These are phyloP conservation scores for Hypericum perforatum DNA, from an alignment of 345 rosid species.

Conservation along the genomic window DNA sequence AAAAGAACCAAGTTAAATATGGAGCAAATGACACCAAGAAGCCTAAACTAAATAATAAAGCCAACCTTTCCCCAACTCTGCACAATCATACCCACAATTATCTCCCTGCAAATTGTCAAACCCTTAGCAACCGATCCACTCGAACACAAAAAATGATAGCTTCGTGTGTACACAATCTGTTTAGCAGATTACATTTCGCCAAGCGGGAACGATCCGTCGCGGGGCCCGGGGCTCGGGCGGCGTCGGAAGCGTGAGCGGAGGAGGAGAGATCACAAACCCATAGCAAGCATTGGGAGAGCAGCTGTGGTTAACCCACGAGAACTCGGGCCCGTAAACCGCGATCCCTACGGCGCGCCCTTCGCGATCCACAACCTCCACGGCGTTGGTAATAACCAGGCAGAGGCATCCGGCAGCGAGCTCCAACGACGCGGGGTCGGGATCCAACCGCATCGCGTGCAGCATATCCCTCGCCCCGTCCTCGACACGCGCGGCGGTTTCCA, in stretches of 20 bases:
- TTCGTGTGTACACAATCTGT: neutral
- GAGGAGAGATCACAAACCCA: conserved; percentile 35
- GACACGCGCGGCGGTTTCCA: conserved; percentile 26
- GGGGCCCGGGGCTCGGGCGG: neutral
- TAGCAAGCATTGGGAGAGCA: conserved; percentile 82
- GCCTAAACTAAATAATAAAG: neutral
- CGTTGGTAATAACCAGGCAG: conserved; percentile 60
- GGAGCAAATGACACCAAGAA: neutral
- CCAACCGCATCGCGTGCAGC: conserved; percentile 17
- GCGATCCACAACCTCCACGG: conserved; percentile 69
- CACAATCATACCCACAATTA: conserved; percentile 7
- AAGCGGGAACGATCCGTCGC: conserved; percentile 26
- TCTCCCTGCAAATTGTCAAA: conserved; percentile 28
- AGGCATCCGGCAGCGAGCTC: conserved; percentile 38
- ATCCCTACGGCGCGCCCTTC: conserved; percentile 45
- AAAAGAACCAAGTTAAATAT: neutral
- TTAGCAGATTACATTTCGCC: conserved; percentile 8
- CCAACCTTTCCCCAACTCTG: conserved; percentile 26
- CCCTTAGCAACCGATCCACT: conserved; percentile 1
- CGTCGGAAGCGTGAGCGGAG: conserved; percentile 14
- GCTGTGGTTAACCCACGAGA: conserved; percentile 90
- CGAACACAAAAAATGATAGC: neutral
- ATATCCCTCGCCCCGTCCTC: conserved; percentile 33
- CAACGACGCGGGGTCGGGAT: conserved; percentile 8
- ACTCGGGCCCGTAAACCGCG: conserved; percentile 42